Evolutionary conservation across 495 filamentous ascomycete species (phyloP).

Genomic region (Hypoxylon fuscum): DNA sequence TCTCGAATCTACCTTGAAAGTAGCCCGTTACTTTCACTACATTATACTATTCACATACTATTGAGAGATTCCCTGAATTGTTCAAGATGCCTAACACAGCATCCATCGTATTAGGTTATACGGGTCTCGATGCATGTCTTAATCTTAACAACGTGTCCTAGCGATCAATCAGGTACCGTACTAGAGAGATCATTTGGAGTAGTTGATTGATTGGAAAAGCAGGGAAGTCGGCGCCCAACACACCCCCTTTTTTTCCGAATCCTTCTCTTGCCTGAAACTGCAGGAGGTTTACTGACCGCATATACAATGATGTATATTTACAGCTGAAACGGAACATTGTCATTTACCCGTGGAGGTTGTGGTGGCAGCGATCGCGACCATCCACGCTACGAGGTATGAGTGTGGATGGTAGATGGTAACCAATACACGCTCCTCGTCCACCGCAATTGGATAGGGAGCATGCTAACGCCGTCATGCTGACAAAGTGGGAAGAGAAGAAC

Average conservation of each 20-base stretch:
- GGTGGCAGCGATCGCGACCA: constrained; percentile 25
- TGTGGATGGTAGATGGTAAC: background rate
- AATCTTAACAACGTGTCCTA: background rate
- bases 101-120: background rate
- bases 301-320: constrained; percentile 14
- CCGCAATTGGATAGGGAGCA: constrained; percentile 18
- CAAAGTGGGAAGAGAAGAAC: constrained; percentile 16
- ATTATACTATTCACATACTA: no score
- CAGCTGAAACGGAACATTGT: constrained; percentile 31
- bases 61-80: no score
- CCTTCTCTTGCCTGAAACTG: constrained; percentile 35
- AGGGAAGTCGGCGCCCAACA: constrained; percentile 8
- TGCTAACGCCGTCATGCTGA: constrained; percentile 34
- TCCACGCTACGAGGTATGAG: background rate
- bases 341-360: constrained; percentile 24
- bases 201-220: constrained; percentile 8
- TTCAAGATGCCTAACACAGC: no score
- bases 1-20: no score
- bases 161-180: constrained; percentile 13
- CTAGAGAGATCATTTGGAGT: background rate
- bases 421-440: background rate
- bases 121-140: constrained; percentile 9
- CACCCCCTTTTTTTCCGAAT: constrained; percentile 12
- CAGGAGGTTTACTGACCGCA: constrained; percentile 20
- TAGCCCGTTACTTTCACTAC: no score